phyloP scores from a whole-genome alignment of 2,329 filamentous ascomycete species.

The Fusarium penzigii region DNA sequence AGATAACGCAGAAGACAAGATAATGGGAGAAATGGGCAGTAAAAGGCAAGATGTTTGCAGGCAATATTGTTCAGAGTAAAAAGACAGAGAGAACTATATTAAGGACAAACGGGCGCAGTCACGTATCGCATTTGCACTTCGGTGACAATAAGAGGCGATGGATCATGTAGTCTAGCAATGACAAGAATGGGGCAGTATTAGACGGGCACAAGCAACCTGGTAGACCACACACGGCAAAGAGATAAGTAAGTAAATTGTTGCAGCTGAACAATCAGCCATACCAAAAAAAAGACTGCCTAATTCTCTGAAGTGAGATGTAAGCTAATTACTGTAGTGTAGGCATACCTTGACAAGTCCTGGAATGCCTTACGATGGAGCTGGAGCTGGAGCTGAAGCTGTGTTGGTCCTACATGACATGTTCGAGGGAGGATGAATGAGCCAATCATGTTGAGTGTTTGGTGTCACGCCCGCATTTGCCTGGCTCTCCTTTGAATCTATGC shows the following conservation, averaged over 20 bases:
- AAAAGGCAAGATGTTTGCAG: no score
- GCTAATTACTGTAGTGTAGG: not conserved
- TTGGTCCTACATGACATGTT: not conserved
- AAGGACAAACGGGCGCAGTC: not conserved
- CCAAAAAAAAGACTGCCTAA: not conserved
- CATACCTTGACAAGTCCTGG: constrained; percentile 3
- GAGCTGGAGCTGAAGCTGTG: not conserved
- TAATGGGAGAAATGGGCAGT: not conserved
- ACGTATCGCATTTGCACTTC: constrained; percentile 1
- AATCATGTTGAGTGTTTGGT: constrained; percentile 17
- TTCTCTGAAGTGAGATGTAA: not conserved
- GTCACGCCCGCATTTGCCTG: constrained; percentile 26
- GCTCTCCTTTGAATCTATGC: constrained; percentile 9
- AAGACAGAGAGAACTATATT: not conserved
- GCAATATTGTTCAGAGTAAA: no score
- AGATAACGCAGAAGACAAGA: not conserved
- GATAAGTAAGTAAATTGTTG: no score
- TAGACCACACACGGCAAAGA: no score
- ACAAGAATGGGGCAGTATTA: no score
- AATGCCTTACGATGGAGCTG: constrained; percentile 20
- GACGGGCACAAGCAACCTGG: no score
- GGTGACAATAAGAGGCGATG: not conserved
- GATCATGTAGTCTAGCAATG: no score
- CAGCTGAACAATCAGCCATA: no score
- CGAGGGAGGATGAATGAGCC: constrained; percentile 3